Evolutionary conservation across 164 flowering plant genomes (phyloP).

Genomic region (Cinnamomum micranthum): DNA sequence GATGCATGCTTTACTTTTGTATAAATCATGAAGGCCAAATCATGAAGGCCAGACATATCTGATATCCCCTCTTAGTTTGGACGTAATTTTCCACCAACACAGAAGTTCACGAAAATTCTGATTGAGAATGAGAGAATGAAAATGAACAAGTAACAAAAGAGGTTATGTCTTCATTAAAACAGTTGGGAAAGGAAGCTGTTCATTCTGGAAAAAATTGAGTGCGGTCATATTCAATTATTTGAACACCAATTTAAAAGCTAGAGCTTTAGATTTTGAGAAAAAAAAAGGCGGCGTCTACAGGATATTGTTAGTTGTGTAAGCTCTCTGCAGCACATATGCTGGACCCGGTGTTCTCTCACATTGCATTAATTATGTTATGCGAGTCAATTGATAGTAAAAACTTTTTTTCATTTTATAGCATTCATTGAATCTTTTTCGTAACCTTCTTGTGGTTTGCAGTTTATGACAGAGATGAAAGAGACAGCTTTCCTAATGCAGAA

Average conservation of each 20-base stretch:
- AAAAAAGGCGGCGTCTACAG: neutral
- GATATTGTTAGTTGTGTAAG: neutral
- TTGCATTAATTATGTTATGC: neutral
- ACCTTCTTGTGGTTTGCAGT: slow-evolving; percentile 41
- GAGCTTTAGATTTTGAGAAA: neutral
- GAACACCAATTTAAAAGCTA: neutral
- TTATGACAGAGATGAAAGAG: slow-evolving; percentile 99
- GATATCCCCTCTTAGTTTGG: no score
- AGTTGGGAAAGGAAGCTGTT: no score
- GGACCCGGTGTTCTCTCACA: neutral
- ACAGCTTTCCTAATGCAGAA: slow-evolving; percentile 96
- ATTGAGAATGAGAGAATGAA: no score
- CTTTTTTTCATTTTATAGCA: neutral
- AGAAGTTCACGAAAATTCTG: no score
- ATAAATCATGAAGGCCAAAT: no score
- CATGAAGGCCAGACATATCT: no score
- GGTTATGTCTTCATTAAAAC: no score
- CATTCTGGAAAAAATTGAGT: neutral
- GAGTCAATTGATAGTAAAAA: neutral
- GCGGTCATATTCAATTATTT: neutral
- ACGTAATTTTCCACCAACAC: no score
- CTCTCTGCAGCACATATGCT: neutral
- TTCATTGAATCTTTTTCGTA: neutral
- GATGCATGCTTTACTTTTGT: no score
- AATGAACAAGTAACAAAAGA: no score